Base-by-base conservation (phyloP, 331 rosid species). In the Quercus lobata region DNA sequence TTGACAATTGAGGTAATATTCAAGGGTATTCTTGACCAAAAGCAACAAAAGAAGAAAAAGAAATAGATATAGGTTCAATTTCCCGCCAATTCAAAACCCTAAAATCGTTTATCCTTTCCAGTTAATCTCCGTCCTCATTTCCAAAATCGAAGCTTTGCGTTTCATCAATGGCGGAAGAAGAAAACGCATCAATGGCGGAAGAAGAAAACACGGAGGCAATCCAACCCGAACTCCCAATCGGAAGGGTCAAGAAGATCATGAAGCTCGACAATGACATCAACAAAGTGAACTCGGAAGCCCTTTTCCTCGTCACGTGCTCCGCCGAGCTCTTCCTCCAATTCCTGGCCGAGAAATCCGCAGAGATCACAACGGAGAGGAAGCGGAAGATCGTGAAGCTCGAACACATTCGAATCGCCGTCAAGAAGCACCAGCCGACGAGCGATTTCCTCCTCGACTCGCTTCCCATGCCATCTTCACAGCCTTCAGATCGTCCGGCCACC, bases 391-490 rank as follows among this genome's bases (percentile, higher is more conserved):
- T 96, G 76, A 96, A 90, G 82, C 90, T 93, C 1, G 97, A 93
- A 34, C 94, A 93, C 81, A 17, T 91, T 0, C 73, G 92, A 69
- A 60, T 75, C 75, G 92, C 97, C 24, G 94, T 87, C 34, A 92
- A 91, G 90, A 91, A 92, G 76, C 96, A 96, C 78, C 88, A 82
- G 0, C 91, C 93, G 2, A 92, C 91, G 35, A 76, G 89, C 46
- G 97, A 96, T 83, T 96, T 93, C 81, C 98, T 96, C 57, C 89
- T 91, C 10, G 98, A 93, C 49, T 91, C 90, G 49, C 94, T 93
- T 69, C 94, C 92, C 6, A 53, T 63, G 63, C 88, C 49, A 41
- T 41, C 91, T 1, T 6, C 91, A 57, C 83, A 76, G 85, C 86
- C 87, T 15, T 65, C 56, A 10, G 83, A 81, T 73, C 73, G 54